Evolutionary conservation across 768 basidiomycete genomes (phyloP).

Genomic region (Crepidotus variabilis): DNA sequence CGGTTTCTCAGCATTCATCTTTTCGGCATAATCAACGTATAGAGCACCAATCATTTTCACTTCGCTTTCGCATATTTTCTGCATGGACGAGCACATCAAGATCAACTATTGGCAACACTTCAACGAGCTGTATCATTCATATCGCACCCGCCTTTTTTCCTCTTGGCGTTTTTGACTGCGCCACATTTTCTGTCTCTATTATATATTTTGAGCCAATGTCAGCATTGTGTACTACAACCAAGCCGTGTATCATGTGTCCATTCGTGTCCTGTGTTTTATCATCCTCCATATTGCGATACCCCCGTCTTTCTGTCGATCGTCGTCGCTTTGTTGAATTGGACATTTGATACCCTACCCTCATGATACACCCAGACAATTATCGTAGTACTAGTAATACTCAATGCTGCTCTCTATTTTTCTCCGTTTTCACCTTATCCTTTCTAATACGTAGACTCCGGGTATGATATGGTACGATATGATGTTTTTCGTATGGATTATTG

Average conservation of each 20-base stretch:
- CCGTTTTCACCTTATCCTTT: background rate
- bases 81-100: constrained; percentile 13
- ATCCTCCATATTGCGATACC: background rate
- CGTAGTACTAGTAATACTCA: background rate
- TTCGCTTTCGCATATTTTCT: background rate
- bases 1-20: background rate
- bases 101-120: constrained; percentile 1
- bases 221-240: background rate
- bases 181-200: constrained; percentile 4
- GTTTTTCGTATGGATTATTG: background rate
- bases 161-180: background rate
- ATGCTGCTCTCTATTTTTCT: background rate
- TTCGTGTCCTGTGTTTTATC: background rate
- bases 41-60: background rate
- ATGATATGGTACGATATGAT: background rate
- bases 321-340: background rate
- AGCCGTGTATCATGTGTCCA: background rate
- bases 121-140: background rate
- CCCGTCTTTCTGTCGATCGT: background rate
- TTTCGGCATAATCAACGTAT: background rate
- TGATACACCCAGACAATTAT: background rate
- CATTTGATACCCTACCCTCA: background rate
- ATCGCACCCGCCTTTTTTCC: background rate
- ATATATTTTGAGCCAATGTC: constrained; percentile 12
- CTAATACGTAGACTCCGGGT: background rate